Conservation (phyloP, 345 rosid genomes). For the Citrus reticulata region DNA sequence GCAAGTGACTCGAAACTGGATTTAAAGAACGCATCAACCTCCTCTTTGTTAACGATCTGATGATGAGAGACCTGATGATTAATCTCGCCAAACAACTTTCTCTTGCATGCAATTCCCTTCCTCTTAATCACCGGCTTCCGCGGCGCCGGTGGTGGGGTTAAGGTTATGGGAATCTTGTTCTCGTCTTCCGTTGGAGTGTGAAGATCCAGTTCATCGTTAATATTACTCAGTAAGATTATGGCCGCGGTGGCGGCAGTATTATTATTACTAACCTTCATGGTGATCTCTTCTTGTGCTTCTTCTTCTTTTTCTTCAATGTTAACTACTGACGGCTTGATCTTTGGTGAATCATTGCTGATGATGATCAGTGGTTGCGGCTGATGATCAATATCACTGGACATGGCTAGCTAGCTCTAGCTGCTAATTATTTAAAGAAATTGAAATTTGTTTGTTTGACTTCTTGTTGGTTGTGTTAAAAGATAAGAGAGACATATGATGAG, state of each 20-base stretch:
- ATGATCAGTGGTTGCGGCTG: neutral
- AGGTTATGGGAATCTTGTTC: conserved; percentile 19
- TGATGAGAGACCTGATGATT: neutral
- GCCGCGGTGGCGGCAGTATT: no score
- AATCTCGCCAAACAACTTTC: conserved; percentile 13
- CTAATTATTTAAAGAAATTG: no score
- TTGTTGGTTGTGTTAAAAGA: neutral
- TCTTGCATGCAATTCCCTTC: conserved; percentile 10
- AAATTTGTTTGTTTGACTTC: no score
- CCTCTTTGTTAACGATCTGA: conserved; percentile 22
- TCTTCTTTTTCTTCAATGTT: neutral
- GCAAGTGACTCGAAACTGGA: conserved; percentile 12
- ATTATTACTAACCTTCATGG: neutral
- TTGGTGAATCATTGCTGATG: neutral
- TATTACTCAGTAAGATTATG: no score
- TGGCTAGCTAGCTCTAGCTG: neutral
- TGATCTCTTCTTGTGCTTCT: neutral
- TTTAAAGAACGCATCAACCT: conserved; percentile 23
- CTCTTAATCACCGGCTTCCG: conserved; percentile 4
- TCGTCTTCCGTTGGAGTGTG: conserved; percentile 24
- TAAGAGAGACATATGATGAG: neutral
- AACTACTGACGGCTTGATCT: neutral
- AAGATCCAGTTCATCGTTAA: conserved; percentile 5
- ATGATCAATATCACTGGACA: neutral
- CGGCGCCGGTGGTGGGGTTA: conserved; percentile 30